Evolutionary conservation across 2,329 filamentous ascomycete species (phyloP).

Genomic region (Aspergillus uvarum): DNA sequence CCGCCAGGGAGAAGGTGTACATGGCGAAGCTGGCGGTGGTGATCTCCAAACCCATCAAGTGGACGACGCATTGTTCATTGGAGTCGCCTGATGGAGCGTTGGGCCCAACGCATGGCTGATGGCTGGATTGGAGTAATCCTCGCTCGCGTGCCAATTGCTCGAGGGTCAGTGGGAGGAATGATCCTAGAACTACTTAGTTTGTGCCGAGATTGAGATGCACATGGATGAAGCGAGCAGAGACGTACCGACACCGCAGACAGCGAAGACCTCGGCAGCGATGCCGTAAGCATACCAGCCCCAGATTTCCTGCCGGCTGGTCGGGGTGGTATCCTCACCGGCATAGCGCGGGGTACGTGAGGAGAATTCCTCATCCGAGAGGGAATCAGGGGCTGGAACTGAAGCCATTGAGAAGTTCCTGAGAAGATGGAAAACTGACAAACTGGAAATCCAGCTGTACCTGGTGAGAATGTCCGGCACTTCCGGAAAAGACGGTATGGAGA

Average conservation of each 20-base stretch:
- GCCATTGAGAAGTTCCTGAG: conserved; percentile 1
- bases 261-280: conserved; percentile 93
- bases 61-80: conserved; percentile 35
- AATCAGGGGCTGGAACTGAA: conserved; percentile 17
- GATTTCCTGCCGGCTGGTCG: conserved; percentile 78
- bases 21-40: conserved; percentile 45
- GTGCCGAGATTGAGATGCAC: neutral
- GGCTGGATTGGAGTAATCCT: conserved; percentile 66
- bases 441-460: neutral
- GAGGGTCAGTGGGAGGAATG: conserved; percentile 87
- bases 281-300: conserved; percentile 89
- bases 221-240: neutral
- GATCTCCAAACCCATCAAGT: conserved; percentile 32
- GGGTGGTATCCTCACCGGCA: conserved; percentile 76
- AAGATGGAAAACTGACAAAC: neutral
- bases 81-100: conserved; percentile 25
- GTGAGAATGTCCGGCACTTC: neutral
- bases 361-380: conserved; percentile 18
- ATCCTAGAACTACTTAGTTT: conserved; percentile 53
- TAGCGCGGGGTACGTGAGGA: conserved; percentile 56
- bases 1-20: conserved; percentile 82
- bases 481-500: neutral
- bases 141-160: conserved; percentile 90
- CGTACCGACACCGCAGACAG: conserved; percentile 73
- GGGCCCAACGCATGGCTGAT: conserved; percentile 32